Base-by-base conservation (phyloP, 768 basidiomycete species). In the Leccinum incarnatum region DNA sequence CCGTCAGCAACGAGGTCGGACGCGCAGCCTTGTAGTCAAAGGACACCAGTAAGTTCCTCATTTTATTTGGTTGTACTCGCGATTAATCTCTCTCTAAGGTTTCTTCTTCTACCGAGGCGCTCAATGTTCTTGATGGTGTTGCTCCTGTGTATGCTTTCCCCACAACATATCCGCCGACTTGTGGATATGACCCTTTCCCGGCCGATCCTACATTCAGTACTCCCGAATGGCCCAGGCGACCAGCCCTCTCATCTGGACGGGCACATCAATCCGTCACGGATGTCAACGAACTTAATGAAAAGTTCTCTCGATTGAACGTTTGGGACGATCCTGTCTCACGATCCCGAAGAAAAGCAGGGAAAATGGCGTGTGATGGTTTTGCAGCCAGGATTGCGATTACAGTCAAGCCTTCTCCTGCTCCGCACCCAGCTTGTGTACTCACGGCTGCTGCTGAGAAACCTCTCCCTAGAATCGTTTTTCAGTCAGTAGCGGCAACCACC, bases 111-210 rank as follows among this genome's bases (percentile, higher is more conserved):
- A 5, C 7, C 10, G 4, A n/a, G 21, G 3, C 10, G 10, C 5
- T 2, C 29, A 46, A 56, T 17, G 27, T 59, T n/a, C 46, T 69
- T 40, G 56, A 64, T 9, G 40, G 55, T 27, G 52, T 54, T 8
- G 62, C 69, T 6, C 60, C 72, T 0, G 53, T 48, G 0, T 64
- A 70, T 37, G 69, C 69, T 1, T 72, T 67, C 52, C 71, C 72
- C 5, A 30, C 60, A 1, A 15, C 21, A 2, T 72, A 69, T 54
- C 66, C 66, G 10, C 56, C 68, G 23, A 42, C 29, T 3, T 57
- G 52, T 30, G 14, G 37, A 6, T 57, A 63, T n/a, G 57, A 69
- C 6, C 68, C 67, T 8, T 66, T 69, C 40, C 65, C 59, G 5
- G 55, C 54, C 4, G 15, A 46, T n/a, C 40, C 46, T 0, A 51